phyloP scores from a whole-genome alignment of 495 filamentous ascomycete species.

The Penicillium daleae region DNA sequence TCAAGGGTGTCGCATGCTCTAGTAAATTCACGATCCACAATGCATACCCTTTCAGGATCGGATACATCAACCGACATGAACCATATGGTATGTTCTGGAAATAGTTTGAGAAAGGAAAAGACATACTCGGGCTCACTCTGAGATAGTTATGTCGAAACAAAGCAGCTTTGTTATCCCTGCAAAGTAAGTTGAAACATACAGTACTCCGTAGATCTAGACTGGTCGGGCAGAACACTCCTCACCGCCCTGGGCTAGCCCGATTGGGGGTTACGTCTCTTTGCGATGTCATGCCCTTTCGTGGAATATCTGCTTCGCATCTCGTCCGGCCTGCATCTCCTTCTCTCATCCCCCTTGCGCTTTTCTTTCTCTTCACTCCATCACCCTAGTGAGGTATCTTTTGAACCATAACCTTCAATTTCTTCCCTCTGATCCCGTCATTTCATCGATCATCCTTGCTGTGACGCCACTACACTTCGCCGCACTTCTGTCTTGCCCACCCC shows the following conservation, averaged over 20 bases:
- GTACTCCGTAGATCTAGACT: constrained; percentile 9
- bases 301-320: constrained; percentile 26
- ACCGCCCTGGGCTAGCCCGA: constrained; percentile 35
- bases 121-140: not conserved
- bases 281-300: constrained; percentile 36
- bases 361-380: constrained; percentile 16
- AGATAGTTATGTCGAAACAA: not conserved
- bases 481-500: constrained; percentile 17
- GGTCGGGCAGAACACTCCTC: constrained; percentile 25
- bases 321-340: constrained; percentile 24
- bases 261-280: constrained; percentile 36
- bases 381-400: constrained; percentile 8
- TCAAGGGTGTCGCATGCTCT: constrained; percentile 24
- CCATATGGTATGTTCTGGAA: not conserved
- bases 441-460: constrained; percentile 4
- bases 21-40: constrained; percentile 10
- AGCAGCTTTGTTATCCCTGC: not conserved
- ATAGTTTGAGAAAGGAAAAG: not conserved
- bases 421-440: constrained; percentile 9
- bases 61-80: constrained; percentile 1
- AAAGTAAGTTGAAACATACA: not conserved
- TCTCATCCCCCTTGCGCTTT: constrained; percentile 33
- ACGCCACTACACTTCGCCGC: constrained; percentile 6
- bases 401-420: not conserved
- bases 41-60: constrained; percentile 14